A percentile compares a stretch with the other conserved stretches of the same genome.
These are phyloP conservation scores for Aspergillus mulundensis DNA, from an alignment of 495 filamentous ascomycete species.

Conservation along the genomic window DNA sequence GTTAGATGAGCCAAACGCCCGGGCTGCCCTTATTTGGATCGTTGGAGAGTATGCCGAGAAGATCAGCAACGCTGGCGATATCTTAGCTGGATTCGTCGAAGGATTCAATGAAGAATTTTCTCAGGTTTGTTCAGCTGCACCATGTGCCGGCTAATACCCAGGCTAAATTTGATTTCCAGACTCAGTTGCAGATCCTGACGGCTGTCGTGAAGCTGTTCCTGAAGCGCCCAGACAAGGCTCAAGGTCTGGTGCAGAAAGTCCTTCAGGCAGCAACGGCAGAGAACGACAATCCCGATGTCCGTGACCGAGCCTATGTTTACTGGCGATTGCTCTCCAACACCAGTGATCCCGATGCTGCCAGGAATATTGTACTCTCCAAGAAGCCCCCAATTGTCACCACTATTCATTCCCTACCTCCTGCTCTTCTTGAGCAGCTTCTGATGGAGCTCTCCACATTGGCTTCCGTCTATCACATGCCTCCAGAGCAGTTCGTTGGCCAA, in stretches of 20 bases:
- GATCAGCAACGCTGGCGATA: constrained; percentile 94
- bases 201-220: constrained; percentile 96
- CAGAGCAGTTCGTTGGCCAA: constrained; percentile 92
- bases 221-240: constrained; percentile 90
- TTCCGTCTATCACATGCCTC: constrained; percentile 98
- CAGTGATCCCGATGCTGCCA: constrained; percentile 79
- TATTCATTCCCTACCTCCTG: constrained; percentile 77
- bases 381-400: constrained; percentile 94
- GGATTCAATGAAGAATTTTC: constrained; percentile 91
- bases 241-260: constrained; percentile 88
- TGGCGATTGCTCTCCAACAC: constrained; percentile 87
- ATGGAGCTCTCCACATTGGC: constrained; percentile 91
- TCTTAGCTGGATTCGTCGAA: constrained; percentile 80
- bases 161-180: constrained; percentile 43
- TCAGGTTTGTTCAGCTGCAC: constrained; percentile 48
- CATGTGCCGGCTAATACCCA: background rate
- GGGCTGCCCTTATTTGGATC: constrained; percentile 95
- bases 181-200: constrained; percentile 91
- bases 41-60: constrained; percentile 98
- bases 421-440: constrained; percentile 81
- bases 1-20: constrained; percentile 87
- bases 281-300: constrained; percentile 95
- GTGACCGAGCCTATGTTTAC: constrained; percentile 96
- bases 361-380: constrained; percentile 87
- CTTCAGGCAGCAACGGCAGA: constrained; percentile 88